A percentile compares a stretch with the other conserved stretches of the same genome.
These are phyloP conservation scores for Barnettozyma salicaria DNA, from an alignment of 805 yeast species.

Conservation along the genomic window DNA sequence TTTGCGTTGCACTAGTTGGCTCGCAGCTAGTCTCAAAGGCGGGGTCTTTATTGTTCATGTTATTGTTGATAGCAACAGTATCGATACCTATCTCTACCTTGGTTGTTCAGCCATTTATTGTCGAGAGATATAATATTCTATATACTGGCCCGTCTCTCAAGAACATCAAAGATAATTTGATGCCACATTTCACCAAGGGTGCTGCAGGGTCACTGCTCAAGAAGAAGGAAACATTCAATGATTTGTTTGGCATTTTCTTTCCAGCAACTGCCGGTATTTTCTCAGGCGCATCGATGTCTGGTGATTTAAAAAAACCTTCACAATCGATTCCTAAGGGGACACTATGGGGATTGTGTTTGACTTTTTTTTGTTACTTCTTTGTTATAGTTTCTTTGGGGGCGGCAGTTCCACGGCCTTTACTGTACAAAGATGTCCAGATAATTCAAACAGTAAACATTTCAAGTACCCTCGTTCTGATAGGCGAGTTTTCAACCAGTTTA, in stretches of 20 bases:
- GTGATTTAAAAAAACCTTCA: conserved; percentile 82
- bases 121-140: conserved; percentile 40
- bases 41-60: conserved; percentile 64
- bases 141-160: conserved; percentile 74
- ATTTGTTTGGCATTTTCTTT: conserved; percentile 90
- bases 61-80: conserved; percentile 63
- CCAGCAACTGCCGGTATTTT: conserved; percentile 98
- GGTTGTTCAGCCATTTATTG: conserved; percentile 54
- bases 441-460: conserved; percentile 75
- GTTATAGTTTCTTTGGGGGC: conserved; percentile 79
- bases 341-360: conserved; percentile 68
- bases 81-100: conserved; percentile 79
- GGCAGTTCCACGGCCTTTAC: conserved; percentile 72
- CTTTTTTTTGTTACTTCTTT: conserved; percentile 69
- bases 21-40: conserved; percentile 76
- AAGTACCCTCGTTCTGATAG: conserved; percentile 64
- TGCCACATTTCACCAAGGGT: conserved; percentile 77
- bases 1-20: conserved; percentile 74
- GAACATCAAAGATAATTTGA: conserved; percentile 58
- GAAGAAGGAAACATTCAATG: conserved; percentile 68
- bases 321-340: conserved; percentile 93
- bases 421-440: conserved; percentile 75
- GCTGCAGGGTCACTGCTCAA: conserved; percentile 82
- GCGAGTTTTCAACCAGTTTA: conserved; percentile 88
- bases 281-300: conserved; percentile 99